Base-by-base conservation (phyloP, 73 alveolate species). In the Effrenium voratum region DNA sequence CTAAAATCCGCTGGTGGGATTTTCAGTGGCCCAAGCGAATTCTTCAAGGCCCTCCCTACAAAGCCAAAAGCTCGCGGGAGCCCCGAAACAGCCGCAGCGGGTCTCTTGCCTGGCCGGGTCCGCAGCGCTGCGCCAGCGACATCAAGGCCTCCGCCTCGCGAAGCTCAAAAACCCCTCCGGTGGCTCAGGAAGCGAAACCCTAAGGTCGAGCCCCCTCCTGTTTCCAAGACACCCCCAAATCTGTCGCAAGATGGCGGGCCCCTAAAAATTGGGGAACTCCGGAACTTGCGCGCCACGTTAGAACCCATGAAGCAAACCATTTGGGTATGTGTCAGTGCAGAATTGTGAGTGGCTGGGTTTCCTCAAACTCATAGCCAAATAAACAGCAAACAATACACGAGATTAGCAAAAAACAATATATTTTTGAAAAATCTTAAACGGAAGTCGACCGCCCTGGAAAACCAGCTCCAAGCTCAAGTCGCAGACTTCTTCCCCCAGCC, bases 81-180 rank as follows among this genome's bases (percentile, higher is more conserved):
- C 79, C 41, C 79, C 40, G 22, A 19, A 19, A 12, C 41, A 5
- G 10, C 5, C 41, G 34, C 40, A 19, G 22, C 32, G 13, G 41
- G 13, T 66, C 44, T 10, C 41, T 15, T 41, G 55, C 96, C 96
- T 90, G 96, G 45, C 96, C 96, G 5, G 96, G 96, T 30, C 96
- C 96, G 47, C 75, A 85, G 3, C 82, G 81, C 15, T 77, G 50
- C 4, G 96, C 85, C 86, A 90, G 30, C 5, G 55, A 85, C 73
- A 90, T 38, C 85, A 90, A 68, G 47, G 96, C 87, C n/a, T 90
- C 87, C 5, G 96, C 94, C 94, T 85, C 43, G 13, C 43, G 86
- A 50, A 34, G 80, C 44, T 68, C 43, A 30, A 32, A 68, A 68
- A 40, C 22, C 43, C 34, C 43, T 30, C 2, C 41, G 43, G 26